Percentiles rank a stretch among this genome's conserved stretches.
These are phyloP conservation scores for Fusarium nygamai DNA, from an alignment of 2,329 filamentous ascomycete genomes.

Conservation along the genomic window DNA sequence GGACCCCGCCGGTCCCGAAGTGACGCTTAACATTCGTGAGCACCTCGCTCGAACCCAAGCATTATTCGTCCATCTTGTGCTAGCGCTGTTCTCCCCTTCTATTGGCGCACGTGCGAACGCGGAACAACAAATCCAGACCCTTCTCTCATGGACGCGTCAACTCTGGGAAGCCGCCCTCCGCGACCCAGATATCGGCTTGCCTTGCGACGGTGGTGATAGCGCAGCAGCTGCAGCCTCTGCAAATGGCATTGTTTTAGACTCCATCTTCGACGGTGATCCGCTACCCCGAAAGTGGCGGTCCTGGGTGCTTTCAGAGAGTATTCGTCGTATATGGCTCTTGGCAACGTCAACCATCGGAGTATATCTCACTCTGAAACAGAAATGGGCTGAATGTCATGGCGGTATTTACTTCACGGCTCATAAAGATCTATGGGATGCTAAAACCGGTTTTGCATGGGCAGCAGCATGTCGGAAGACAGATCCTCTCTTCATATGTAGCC, in stretches of 20 bases:
- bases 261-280: background rate
- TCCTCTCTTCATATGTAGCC: background rate
- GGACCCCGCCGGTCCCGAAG: rapidly evolving
- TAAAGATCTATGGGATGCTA: background rate
- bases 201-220: background rate
- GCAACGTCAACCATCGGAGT: slow-evolving; percentile 7
- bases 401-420: background rate
- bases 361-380: background rate
- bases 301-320: slow-evolving; percentile 11
- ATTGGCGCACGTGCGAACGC: background rate
- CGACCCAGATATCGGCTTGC: background rate
- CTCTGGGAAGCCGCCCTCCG: slow-evolving; percentile 9
- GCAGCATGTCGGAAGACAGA: background rate
- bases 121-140: background rate
- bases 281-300: slow-evolving; percentile 1
- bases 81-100: background rate
- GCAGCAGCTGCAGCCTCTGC: background rate
- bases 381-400: slow-evolving; percentile 12
- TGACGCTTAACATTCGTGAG: background rate
- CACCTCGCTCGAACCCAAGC: slow-evolving; percentile 5
- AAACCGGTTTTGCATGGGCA: background rate
- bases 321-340: slow-evolving; percentile 10
- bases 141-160: background rate
- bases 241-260: background rate
- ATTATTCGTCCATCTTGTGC: background rate